phyloP scores from a whole-genome alignment of 345 rosid species.

The Nephelium lappaceum region DNA sequence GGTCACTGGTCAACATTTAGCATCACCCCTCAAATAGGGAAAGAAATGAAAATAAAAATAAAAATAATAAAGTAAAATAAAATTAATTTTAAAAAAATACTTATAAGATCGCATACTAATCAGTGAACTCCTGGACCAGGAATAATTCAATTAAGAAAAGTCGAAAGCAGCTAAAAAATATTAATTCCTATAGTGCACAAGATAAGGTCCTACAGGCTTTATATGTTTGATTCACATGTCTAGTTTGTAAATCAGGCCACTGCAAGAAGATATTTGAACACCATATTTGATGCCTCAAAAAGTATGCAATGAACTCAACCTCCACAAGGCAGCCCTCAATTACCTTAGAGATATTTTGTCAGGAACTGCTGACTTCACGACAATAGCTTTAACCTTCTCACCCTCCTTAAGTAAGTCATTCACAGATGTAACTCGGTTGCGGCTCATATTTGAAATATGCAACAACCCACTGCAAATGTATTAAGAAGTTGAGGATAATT shows the following conservation, averaged over 20 bases:
- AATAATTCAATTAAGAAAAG: not conserved
- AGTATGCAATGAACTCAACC: constrained; percentile 12
- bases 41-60: not conserved
- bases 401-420: constrained; percentile 66
- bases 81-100: no score
- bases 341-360: constrained; percentile 91
- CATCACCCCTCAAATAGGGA: not conserved
- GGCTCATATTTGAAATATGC: constrained; percentile 82
- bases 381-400: constrained; percentile 78
- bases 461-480: constrained; percentile 70
- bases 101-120: not conserved
- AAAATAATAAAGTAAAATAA: not conserved
- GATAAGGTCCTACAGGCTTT: not conserved
- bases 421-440: constrained; percentile 53
- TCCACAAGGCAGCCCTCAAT: constrained; percentile 14
- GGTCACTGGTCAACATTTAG: not conserved
- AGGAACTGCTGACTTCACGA: constrained; percentile 70
- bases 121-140: not conserved
- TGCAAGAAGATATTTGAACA: not conserved
- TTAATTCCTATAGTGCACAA: not conserved
- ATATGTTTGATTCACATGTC: not conserved
- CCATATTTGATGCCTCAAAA: constrained; percentile 1
- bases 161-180: not conserved
- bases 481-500: constrained; percentile 18
- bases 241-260: not conserved